Conservation (phyloP, 176 grass and related monocot species). For the Pharus latifolius region DNA sequence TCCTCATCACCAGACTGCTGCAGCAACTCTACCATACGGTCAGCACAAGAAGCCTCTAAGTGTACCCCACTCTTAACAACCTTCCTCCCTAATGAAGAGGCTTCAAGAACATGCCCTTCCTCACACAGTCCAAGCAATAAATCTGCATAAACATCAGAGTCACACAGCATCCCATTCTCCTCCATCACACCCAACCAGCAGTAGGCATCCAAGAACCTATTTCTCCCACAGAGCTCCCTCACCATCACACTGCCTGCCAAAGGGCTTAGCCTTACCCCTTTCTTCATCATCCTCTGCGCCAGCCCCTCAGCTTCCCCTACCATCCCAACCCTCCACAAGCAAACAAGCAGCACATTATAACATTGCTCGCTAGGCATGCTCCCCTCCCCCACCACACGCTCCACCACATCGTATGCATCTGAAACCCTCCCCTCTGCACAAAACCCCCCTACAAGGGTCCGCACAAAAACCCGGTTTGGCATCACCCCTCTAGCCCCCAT, state of each 20-base stretch:
- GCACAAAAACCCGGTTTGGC: constrained; percentile 51
- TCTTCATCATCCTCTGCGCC: constrained; percentile 45
- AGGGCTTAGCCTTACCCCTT: constrained; percentile 36
- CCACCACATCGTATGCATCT: constrained; percentile 27
- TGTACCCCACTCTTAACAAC: constrained; percentile 26
- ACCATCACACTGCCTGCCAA: constrained; percentile 40
- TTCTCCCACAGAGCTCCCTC: constrained; percentile 33
- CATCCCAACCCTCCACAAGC: constrained; percentile 32
- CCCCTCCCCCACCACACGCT: constrained; percentile 37
- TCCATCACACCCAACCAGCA: constrained; percentile 43
- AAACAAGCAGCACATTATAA: constrained; percentile 59
- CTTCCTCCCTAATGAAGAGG: constrained; percentile 27
- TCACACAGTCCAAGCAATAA: constrained; percentile 44
- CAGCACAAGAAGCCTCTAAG: constrained; percentile 33
- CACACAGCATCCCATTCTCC: constrained; percentile 39
- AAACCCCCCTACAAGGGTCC: constrained; percentile 44
- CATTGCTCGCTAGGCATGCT: constrained; percentile 31
- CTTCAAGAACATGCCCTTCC: constrained; percentile 35
- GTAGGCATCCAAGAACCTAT: constrained; percentile 48
- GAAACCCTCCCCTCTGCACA: constrained; percentile 2
- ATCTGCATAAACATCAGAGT: constrained; percentile 44
- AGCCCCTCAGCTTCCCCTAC: constrained; percentile 41
- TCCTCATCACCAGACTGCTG: constrained; percentile 38
- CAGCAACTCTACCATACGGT: constrained; percentile 39
- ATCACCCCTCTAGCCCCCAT: constrained; percentile 51